phyloP scores from a whole-genome alignment of 2,329 filamentous ascomycete genomes.

The Xylaria sp. region DNA sequence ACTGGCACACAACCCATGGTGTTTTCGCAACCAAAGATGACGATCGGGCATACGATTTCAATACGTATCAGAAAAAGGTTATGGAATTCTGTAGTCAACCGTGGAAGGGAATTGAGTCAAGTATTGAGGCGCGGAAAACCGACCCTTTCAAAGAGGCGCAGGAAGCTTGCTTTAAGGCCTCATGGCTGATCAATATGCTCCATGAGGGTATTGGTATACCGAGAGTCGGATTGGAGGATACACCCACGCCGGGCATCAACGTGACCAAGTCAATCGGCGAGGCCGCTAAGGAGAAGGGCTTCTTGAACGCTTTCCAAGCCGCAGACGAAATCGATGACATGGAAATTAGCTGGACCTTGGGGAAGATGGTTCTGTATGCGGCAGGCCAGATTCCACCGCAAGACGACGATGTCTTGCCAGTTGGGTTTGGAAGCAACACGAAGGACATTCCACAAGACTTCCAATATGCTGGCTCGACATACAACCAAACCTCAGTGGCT shows the following conservation, averaged over 20 bases:
- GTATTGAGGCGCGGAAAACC: conserved; percentile 74
- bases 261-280: conserved; percentile 76
- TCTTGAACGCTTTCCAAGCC: conserved; percentile 87
- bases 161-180: conserved; percentile 96
- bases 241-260: conserved; percentile 67
- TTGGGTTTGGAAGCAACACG: conserved; percentile 93
- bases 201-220: conserved; percentile 97
- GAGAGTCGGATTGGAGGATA: conserved; percentile 79
- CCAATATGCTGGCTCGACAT: conserved; percentile 77
- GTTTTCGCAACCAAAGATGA: conserved; percentile 85
- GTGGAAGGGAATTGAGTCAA: conserved; percentile 80
- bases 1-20: conserved; percentile 98
- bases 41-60: conserved; percentile 83
- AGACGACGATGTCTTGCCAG: conserved; percentile 70
- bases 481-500: conserved; percentile 49
- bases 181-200: conserved; percentile 96
- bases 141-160: conserved; percentile 82
- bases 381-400: conserved; percentile 83
- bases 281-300: conserved; percentile 77
- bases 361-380: conserved; percentile 95
- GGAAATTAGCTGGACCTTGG: conserved; percentile 96
- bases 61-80: conserved; percentile 87
- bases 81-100: conserved; percentile 84
- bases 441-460: conserved; percentile 78
- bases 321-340: conserved; percentile 91